A percentile compares a stretch with the other conserved stretches of the same genome.
phyloP scores from a whole-genome alignment of 2,329 filamentous ascomycete genomes.

The Fusarium phyllophilum region DNA sequence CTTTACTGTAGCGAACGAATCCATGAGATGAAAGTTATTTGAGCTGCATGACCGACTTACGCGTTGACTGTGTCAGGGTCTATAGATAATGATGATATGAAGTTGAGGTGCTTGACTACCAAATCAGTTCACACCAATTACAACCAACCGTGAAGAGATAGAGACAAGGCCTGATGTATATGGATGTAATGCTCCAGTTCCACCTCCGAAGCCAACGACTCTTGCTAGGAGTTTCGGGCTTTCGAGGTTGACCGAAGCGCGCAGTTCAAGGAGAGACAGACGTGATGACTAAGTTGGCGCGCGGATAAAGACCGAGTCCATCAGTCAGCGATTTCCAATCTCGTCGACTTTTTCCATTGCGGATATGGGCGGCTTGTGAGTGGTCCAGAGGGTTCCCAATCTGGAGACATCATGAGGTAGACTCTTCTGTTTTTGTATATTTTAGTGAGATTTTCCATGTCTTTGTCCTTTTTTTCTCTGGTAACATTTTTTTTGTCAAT shows the following conservation, averaged over 20 bases:
- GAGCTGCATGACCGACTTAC: background rate
- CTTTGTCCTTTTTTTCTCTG: background rate
- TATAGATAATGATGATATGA: background rate
- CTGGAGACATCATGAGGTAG: constrained; percentile 28
- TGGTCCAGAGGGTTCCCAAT: constrained; percentile 13
- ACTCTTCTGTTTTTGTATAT: constrained; percentile 6
- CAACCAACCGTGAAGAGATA: no score
- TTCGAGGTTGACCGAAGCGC: background rate
- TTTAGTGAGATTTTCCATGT: constrained; percentile 9
- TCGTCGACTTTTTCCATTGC: constrained; percentile 1
- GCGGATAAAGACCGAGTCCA: constrained; percentile 27
- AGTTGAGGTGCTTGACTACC: no score
- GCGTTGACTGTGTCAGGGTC: background rate
- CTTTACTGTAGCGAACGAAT: constrained; percentile 15
- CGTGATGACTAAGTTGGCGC: constrained; percentile 41
- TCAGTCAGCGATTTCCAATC: constrained; percentile 41
- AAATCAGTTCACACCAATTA: background rate
- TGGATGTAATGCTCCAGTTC: background rate
- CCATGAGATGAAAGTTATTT: constrained; percentile 2
- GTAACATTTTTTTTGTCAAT: background rate
- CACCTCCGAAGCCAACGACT: background rate
- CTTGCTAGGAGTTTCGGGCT: background rate
- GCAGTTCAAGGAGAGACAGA: background rate
- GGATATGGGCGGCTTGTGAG: constrained; percentile 26
- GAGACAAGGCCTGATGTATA: background rate